Evolutionary conservation across 2,329 filamentous ascomycete genomes (phyloP).

Genomic region (Parasarocladium wereldwijsianum): DNA sequence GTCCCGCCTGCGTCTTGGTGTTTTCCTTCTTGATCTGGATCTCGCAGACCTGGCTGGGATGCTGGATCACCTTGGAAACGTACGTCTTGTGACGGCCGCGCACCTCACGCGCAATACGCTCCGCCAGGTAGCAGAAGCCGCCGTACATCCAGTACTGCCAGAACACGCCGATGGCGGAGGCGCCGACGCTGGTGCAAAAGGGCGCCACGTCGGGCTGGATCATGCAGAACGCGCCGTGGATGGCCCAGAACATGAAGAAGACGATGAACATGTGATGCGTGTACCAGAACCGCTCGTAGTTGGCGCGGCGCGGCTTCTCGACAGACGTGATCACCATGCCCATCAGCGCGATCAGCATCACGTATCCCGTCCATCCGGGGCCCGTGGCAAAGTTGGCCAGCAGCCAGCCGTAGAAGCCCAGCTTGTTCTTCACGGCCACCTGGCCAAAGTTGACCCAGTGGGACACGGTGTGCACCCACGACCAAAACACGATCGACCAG

Average conservation of each 20-base stretch:
- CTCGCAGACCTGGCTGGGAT: slow-evolving; percentile 78
- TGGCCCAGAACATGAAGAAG: slow-evolving; percentile 85
- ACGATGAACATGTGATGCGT: slow-evolving; percentile 77
- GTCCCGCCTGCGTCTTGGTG: slow-evolving; percentile 66
- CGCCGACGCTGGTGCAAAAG: slow-evolving; percentile 56
- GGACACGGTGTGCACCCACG: slow-evolving; percentile 72
- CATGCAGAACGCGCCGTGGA: slow-evolving; percentile 84
- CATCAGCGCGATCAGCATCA: slow-evolving; percentile 68
- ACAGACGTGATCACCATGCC: slow-evolving; percentile 65
- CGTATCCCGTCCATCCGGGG: slow-evolving; percentile 73
- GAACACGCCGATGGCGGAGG: slow-evolving; percentile 58
- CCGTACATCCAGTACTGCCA: slow-evolving; percentile 87
- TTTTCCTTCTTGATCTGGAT: slow-evolving; percentile 87
- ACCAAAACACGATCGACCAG: slow-evolving; percentile 82
- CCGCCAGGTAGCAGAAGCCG: slow-evolving; percentile 66
- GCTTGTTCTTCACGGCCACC: slow-evolving; percentile 57
- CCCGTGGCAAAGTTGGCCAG: slow-evolving; percentile 65
- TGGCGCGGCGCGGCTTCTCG: slow-evolving; percentile 63
- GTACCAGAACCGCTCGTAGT: slow-evolving; percentile 86
- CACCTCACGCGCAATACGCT: slow-evolving; percentile 64
- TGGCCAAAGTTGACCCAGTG: slow-evolving; percentile 81
- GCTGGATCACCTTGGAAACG: slow-evolving; percentile 79
- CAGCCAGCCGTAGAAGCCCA: slow-evolving; percentile 66
- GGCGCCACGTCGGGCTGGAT: slow-evolving; percentile 72
- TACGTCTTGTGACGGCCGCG: slow-evolving; percentile 72